Evolutionary conservation across 164 flowering plant genomes (phyloP).

Genomic region (Berberis vulgaris): DNA sequence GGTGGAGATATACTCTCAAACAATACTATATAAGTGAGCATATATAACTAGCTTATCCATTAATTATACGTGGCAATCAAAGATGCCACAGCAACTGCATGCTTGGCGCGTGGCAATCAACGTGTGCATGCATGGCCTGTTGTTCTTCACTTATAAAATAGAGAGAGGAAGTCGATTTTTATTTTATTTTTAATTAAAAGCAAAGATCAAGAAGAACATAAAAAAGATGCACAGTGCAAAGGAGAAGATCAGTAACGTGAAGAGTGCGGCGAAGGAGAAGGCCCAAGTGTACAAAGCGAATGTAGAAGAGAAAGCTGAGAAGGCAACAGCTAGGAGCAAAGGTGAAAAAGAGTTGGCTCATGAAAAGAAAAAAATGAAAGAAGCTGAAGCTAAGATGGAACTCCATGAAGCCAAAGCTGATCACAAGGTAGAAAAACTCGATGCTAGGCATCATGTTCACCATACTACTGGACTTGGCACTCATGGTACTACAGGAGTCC

Average conservation of each 20-base stretch:
- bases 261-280: not conserved
- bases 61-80: no score
- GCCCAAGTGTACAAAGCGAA: not conserved
- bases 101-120: no score
- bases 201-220: no score
- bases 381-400: not conserved
- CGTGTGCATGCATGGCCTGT: no score
- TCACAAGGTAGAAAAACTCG: not conserved
- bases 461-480: not conserved
- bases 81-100: no score
- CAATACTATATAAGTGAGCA: no score
- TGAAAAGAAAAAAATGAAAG: not conserved
- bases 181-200: no score
- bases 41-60: no score
- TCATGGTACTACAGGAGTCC: not conserved
- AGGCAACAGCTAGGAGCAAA: not conserved
- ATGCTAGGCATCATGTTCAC: not conserved
- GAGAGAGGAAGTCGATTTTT: no score
- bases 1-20: no score
- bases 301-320: not conserved
- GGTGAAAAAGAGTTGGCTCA: not conserved
- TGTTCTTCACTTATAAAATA: no score
- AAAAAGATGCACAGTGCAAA: not conserved
- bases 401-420: not conserved
- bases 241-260: not conserved